A percentile compares a stretch with the other conserved stretches of the same genome.
Conservation (phyloP, 2,329 filamentous ascomycete species). For the Aspergillus quadrilineatus region DNA sequence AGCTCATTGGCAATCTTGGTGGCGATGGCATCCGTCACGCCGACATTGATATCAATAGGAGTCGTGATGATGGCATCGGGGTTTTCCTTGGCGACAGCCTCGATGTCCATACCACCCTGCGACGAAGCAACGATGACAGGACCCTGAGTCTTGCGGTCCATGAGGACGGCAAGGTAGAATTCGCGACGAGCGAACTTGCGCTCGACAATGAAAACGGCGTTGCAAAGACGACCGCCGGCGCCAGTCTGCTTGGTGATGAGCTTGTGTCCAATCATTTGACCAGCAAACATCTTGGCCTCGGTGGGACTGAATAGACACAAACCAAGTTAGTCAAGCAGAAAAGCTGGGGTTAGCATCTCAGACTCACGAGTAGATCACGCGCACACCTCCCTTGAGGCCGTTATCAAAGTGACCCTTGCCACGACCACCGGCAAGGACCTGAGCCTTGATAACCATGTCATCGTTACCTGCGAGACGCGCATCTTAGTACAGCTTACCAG, state of each 20-base stretch:
- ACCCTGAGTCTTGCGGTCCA: conserved; percentile 88
- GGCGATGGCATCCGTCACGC: conserved; percentile 94
- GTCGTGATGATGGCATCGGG: conserved; percentile 95
- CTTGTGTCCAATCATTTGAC: conserved; percentile 99
- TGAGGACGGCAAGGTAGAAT: conserved; percentile 98
- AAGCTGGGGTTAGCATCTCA: not conserved
- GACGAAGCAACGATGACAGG: conserved; percentile 97
- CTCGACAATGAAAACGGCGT: conserved; percentile 97
- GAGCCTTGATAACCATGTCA: conserved; percentile 99
- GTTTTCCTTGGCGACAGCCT: conserved; percentile 96
- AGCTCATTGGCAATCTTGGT: conserved; percentile 85
- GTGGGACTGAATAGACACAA: conserved; percentile 59
- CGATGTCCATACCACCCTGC: conserved; percentile 99
- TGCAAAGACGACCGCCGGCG: conserved; percentile 88
- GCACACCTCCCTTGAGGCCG: conserved; percentile 96
- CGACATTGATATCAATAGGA: conserved; percentile 86
- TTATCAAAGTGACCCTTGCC: conserved; percentile 98
- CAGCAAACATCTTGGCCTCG: conserved; percentile 92
- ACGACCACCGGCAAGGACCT: conserved; percentile 95
- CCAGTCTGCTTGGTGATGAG: conserved; percentile 99
- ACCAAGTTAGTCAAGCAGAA: conserved; percentile 16
- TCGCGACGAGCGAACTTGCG: conserved; percentile 98
- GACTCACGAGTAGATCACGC: conserved; percentile 90
- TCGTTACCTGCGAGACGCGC: conserved; percentile 58
- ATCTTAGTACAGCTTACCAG: conserved; percentile 22